Base-by-base conservation (phyloP, 208 protist genomes). In the Trypanosoma theileri region DNA sequence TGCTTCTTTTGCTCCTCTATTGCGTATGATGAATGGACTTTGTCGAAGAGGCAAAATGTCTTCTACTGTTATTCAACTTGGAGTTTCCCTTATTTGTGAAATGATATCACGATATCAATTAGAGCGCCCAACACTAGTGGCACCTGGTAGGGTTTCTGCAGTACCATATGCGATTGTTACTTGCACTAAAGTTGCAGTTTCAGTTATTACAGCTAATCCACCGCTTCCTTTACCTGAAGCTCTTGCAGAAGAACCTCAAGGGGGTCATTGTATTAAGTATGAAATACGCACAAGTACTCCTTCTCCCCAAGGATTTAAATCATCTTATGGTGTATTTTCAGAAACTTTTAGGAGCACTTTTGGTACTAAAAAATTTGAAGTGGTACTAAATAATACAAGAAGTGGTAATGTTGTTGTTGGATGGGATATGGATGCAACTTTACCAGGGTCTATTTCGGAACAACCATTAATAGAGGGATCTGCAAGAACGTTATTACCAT, bases 141-240 rank as follows among this genome's bases (percentile, higher is more conserved):
- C 69, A n/a, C 73, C 76, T 12, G 71, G 76, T 13, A 72, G 70
- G 40, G 57, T 77, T 2, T 77, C 71, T 24, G 51, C 56, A 45
- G 84, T 96, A n/a, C 91, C 91, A 24, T 96, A 88, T 71, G 79
- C 80, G 16, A 69, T 92, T 44, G 82, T 90, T 28, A 62, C 86
- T 12, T 91, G 81, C 59, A 79, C 86, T 11, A 79, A 88, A 16
- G 76, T 76, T 22, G 52, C 86, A 22, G 73, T 91, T 48, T 54
- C 78, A 13, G 71, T 82, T 12, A 73, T 96, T 67, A 81, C 66
- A 24, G 66, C 73, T 64, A 75, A 85, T 53, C 86, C 86, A 12
- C 91, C 91, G n/a, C 55, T 64, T 19, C 80, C 88, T 40, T 74
- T 96, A 17, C 91, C 88, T 8, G 64, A 71, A 0, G 79, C 81